Evolutionary conservation across 2,329 filamentous ascomycete genomes (phyloP), one percentile per base, ranked within the genome.

Genomic region (Decorospora gaudefroyi): DNA sequence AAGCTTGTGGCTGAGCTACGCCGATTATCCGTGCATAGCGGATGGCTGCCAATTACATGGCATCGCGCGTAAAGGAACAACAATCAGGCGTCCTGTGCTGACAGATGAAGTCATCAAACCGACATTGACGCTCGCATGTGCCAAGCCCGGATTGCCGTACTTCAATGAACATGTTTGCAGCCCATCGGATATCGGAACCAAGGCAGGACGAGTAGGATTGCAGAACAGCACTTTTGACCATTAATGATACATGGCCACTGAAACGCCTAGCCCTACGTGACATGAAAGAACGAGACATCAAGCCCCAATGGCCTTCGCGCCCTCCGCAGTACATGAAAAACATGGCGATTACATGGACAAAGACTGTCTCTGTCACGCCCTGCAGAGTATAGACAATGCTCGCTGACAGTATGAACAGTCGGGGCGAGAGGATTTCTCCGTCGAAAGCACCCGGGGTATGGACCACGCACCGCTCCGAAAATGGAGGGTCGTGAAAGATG

Each of bases 341-440:
- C 47, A 51, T 57, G 31, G 47, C 46, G 42, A 55, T 41, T 37
- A 54, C 50, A 58, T 56, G 50, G 46, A 60, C 47, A 46, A 43
- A n/a, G 25, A 17, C 26, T 22, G 37, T 12, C 17, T 33, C 32
- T 23, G 21, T 35, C 13, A 34, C 25, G 32, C 23, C 34, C 33
- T 26, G 28, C 28, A 31, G 31, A 40, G 38, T 53, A 54, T 55
- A 44, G 49, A 57, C 49, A 53, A 30, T 28, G 51, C 49, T 34
- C 40, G 38, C 31, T 39, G 28, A 42, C 32, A 28, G 45, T 33
- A 42, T 41, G 33, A 43, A 43, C 45, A 47, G 38, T 41, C 40
- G 21, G 18, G 32, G 19, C 18, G 40, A 40, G 43, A 33, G 28
- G 30, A 25, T 35, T 26, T 40, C 25, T 50, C 42, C 38, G 22